Conservation (phyloP, 23 red algal species). For the Gracilaria vermiculophylla region DNA sequence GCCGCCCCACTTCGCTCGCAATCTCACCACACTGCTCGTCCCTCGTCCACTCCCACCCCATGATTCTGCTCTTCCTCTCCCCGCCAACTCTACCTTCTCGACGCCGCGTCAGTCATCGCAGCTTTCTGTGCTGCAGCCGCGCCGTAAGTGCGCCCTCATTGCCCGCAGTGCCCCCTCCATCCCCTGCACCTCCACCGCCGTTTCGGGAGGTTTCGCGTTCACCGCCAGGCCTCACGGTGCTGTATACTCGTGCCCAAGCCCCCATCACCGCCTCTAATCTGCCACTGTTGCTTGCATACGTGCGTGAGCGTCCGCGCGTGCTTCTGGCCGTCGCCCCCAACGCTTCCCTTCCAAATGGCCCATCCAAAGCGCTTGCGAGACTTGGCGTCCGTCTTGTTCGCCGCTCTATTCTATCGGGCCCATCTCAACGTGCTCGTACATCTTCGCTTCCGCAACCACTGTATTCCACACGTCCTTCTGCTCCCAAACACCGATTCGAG, state of each 20-base stretch:
- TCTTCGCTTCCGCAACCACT: not conserved
- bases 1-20: not conserved
- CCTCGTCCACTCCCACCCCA: not conserved
- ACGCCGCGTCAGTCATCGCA: not conserved
- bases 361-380: not conserved
- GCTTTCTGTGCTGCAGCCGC: not conserved
- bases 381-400: constrained; percentile 25
- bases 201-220: not conserved
- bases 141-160: not conserved
- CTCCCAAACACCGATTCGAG: constrained; percentile 19
- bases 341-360: not conserved
- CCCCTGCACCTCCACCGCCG: not conserved
- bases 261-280: constrained; percentile 2
- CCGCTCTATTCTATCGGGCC: constrained; percentile 1
- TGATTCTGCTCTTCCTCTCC: not conserved
- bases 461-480: not conserved
- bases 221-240: not conserved
- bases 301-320: constrained; percentile 5
- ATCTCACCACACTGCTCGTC: too few relatives aligned
- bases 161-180: not conserved
- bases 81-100: not conserved
- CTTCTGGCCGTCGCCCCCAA: constrained; percentile 10
- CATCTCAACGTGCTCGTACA: not conserved
- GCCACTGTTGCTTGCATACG: not conserved
- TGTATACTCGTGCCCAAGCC: not conserved